Percentiles rank a stretch among this genome's conserved stretches.
Evolutionary conservation across 73 alveolate species (phyloP).

Genomic region (Blepharisma japonicum): DNA sequence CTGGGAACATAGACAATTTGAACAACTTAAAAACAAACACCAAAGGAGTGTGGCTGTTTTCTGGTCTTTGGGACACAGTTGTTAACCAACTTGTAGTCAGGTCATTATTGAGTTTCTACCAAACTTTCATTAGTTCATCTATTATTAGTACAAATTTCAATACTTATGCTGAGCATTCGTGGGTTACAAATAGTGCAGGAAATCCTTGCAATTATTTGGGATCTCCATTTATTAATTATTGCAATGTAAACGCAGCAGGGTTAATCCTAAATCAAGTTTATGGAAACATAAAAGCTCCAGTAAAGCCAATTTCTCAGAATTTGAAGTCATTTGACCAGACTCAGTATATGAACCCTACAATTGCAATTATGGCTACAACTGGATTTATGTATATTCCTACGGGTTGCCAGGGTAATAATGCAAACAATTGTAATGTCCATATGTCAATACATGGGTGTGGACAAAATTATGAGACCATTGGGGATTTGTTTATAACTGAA

Average conservation of each 20-base stretch:
- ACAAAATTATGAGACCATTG: slow-evolving; percentile 37
- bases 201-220: slow-evolving; percentile 35
- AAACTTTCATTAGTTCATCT: not conserved
- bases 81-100: slow-evolving; percentile 35
- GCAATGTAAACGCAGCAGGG: slow-evolving; percentile 28
- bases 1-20: slow-evolving; percentile 32
- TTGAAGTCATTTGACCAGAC: slow-evolving; percentile 5
- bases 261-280: slow-evolving; percentile 18
- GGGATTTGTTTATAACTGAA: slow-evolving; percentile 26
- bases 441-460: slow-evolving; percentile 55
- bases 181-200: slow-evolving; percentile 34
- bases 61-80: slow-evolving; percentile 36
- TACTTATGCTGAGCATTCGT: slow-evolving; percentile 32
- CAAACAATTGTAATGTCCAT: slow-evolving; percentile 39
- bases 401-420: not conserved
- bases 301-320: not conserved
- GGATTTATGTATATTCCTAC: slow-evolving; percentile 24
- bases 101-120: slow-evolving; percentile 21
- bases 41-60: slow-evolving; percentile 34
- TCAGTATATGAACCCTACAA: not conserved
- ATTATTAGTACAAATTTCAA: slow-evolving; percentile 16
- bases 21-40: slow-evolving; percentile 9
- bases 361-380: not conserved
- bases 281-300: slow-evolving; percentile 6
- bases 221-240: slow-evolving; percentile 31